Conservation (phyloP, 345 rosid genomes). For the Salix purpurea region DNA sequence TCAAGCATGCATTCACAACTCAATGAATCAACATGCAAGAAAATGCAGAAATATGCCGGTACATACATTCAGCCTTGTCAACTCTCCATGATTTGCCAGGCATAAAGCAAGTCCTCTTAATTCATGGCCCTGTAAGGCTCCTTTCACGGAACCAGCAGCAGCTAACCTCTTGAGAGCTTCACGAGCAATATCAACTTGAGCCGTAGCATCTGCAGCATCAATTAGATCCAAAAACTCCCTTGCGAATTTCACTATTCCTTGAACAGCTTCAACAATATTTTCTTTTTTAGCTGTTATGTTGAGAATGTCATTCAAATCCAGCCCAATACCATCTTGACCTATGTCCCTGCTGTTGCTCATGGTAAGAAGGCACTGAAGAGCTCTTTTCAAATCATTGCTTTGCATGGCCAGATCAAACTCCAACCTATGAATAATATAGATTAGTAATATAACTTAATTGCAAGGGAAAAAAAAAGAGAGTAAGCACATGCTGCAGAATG, state of each 20-base stretch:
- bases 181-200: conserved; percentile 81
- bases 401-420: conserved; percentile 98
- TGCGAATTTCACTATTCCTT: conserved; percentile 85
- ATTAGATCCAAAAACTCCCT: conserved; percentile 95
- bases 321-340: conserved; percentile 72
- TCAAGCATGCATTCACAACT: conserved; percentile 16
- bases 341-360: conserved; percentile 96
- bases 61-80: conserved; percentile 82
- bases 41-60: conserved; percentile 1
- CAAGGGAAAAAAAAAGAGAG: background rate
- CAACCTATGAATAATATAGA: conserved; percentile 45
- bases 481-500: conserved; percentile 2
- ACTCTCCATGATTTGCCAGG: conserved; percentile 95
- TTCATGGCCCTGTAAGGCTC: conserved; percentile 85
- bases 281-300: conserved; percentile 78
- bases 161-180: conserved; percentile 96
- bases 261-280: conserved; percentile 86
- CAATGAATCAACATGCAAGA: conserved; percentile 1
- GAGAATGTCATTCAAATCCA: conserved; percentile 82
- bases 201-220: conserved; percentile 99
- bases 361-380: conserved; percentile 92
- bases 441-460: background rate
- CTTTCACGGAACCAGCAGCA: conserved; percentile 93
- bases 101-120: conserved; percentile 90
- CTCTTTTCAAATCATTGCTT: conserved; percentile 96